Conservation (phyloP, 73 alveolate genomes). For the Paramecium caudatum region DNA sequence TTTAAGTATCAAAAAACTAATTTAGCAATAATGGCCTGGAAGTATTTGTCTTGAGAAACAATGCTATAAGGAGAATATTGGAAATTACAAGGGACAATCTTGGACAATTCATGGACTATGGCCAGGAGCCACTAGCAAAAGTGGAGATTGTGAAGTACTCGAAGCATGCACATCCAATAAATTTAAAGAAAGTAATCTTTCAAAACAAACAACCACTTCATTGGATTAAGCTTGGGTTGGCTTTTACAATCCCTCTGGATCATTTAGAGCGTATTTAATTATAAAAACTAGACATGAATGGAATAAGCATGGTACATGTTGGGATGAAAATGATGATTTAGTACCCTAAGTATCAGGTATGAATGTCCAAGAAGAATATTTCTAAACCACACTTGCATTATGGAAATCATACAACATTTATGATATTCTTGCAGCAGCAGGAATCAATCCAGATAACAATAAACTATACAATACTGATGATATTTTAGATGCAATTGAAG, state of each 20-base stretch:
- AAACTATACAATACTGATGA: constrained; percentile 30
- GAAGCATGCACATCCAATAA: constrained; percentile 41
- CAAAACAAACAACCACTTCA: background rate
- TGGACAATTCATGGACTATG: constrained; percentile 73
- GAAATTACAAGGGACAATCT: constrained; percentile 51
- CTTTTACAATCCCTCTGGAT: constrained; percentile 42
- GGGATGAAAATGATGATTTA: constrained; percentile 66
- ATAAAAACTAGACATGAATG: constrained; percentile 64
- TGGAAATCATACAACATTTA: constrained; percentile 43
- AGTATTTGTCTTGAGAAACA: constrained; percentile 31
- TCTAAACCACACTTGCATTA: constrained; percentile 30
- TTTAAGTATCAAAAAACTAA: background rate
- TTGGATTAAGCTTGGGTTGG: constrained; percentile 74
- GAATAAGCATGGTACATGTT: constrained; percentile 75
- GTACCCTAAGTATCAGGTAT: constrained; percentile 42
- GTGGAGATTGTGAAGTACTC: constrained; percentile 51
- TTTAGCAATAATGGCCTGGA: constrained; percentile 72
- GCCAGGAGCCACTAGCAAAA: constrained; percentile 66
- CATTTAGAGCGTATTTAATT: constrained; percentile 41
- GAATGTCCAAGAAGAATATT: constrained; percentile 24
- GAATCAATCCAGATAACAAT: constrained; percentile 16
- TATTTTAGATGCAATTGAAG: constrained; percentile 2
- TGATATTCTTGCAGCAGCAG: background rate
- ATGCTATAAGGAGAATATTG: constrained; percentile 38
- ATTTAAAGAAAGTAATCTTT: background rate